Base-by-base conservation (phyloP, 2,329 filamentous ascomycete species). In the Xylariaceae sp. region DNA sequence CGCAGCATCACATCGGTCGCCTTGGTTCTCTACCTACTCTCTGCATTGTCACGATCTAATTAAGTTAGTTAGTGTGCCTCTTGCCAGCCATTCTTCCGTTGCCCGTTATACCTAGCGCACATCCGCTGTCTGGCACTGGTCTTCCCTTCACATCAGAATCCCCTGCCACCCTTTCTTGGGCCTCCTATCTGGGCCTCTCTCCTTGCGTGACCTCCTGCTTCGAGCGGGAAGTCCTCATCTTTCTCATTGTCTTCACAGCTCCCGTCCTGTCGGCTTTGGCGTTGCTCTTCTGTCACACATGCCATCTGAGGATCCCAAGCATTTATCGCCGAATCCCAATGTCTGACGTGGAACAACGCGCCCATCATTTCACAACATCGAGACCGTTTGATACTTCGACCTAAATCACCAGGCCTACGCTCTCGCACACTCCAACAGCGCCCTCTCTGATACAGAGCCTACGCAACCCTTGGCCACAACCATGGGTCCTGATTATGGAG, bases 401-500 rank as follows among this genome's bases (percentile, higher is more conserved):
- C 50, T 61, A 60, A 56, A 57, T 54, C 45, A 34, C 57, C 29
- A 48, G 50, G 34, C 55, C 51, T 43, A 37, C 54, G 50, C 41
- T 47, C 19, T 32, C 50, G 35, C 11, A 51, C 46, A 53, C 50
- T 5, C n/a, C 46, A 11, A 35, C 44, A 35, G 41, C 48, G 29
- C 29, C n/a, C 46, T 19, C 34, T 12, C n/a, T 35, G 30, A 30
- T 29, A 37, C 6, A 37, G 44, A 53, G 44, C 49, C 45, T 30
- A 50, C 35, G 43, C 31, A 47, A 43, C 39, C 27, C 58, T 64
- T 61, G 64, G 61, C 61, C 62, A 54, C 63, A 62, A 66, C 61
- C 57, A 70, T 69, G 67, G 66, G 64, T 60, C 62, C 67, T 55
- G 68, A 70, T 56, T 67, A 69, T 58, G 67, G 65, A 63, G 65